Evolutionary conservation across 1,139 yeast species (phyloP), one percentile per base, ranked within the genome.

Genomic region (Yamadazyma mexicana): DNA sequence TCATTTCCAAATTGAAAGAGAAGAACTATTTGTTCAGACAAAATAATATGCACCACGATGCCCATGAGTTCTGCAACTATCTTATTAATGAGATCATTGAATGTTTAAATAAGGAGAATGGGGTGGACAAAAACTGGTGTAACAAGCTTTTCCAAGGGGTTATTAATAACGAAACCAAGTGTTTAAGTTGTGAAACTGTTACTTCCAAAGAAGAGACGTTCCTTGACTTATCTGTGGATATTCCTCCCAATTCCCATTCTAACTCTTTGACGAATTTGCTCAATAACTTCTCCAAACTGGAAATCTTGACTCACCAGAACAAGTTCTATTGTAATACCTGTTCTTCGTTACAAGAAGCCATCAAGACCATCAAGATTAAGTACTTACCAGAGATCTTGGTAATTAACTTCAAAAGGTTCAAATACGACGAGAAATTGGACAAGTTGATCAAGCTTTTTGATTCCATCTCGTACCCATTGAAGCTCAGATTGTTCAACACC

Each of bases 271-370:
- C 88, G 17, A 77, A 83, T 43, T 82, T 95, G 41, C 65, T 92
- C 42, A 77, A 80, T 48, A 85, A 85, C 59, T 92, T 89, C 54
- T 83, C 94, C 10, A 88, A 86, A 40, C 81, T 83, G 56, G 98
- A 92, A 60, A 81, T 89, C 64, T 73, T 92, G 39, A 82, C 85
- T 31, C 95, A 87, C 43, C 81, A 87, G 38, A 91, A 92, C 64
- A 92, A 92, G 64, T 92, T 92, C 59, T 87, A 87, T 58, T 92
- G 98, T 63, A 96, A 91, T 58, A 76, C 79, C 17, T 92, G 98
- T 54, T 84, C 87, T 40, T 87, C 95, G 0, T 73, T 91, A 41
- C 98, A 92, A 61, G 98, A 92, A 55, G 98, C 98, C 2, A 89
- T 89, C 44, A 87, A 92, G 59, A 77, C 94, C n/a, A 89, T 91